Base-by-base conservation (phyloP, 2,329 filamentous ascomycete genomes). In the Colletotrichum echinochloae region DNA sequence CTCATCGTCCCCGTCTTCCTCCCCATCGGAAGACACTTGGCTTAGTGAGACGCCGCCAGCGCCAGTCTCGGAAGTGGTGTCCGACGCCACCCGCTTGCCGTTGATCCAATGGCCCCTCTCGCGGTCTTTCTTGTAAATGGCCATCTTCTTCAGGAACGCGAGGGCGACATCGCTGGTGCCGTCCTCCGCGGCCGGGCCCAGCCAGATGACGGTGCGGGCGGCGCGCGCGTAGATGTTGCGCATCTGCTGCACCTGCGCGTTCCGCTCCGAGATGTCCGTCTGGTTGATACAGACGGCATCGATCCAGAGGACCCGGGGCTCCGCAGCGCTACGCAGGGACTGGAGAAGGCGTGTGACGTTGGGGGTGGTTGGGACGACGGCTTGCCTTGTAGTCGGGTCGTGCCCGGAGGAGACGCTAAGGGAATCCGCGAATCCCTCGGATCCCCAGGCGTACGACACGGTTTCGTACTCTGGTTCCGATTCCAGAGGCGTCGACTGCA, bases 381-480 rank as follows among this genome's bases (percentile, higher is more conserved):
- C 26, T 5, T 35, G 26, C 8, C 30, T n/a, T 2, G 54, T 28
- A n/a, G 20, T 46, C 3, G 26, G 20, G 2, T 16, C 44, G 30
- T 20, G 28, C 18, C 48, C 26, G 16, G 16, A 33, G 11, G 23
- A 9, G 26, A 39, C 3, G 12, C 26, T 14, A 8, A 39, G 55
- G 8, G 16, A 8, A n/a, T 48, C n/a, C 12, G 23, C 33, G 2
- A 60, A 39, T 3, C 9, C 37, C 3, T 18, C 18, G 23, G 23
- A 18, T 18, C 74, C 74, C 71, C 74, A 75, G 2, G 55, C 73
- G 56, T 77, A 78, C 1, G 75, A 77, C 12, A 76, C 41, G 5
- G 75, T 73, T 41, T 76, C 66, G 44, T 74, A 77, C 8, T 62
- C 71, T 8, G 74, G 75, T 5, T 37, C 33, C 9, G 41, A 51